Evolutionary conservation across 2,329 filamentous ascomycete genomes (phyloP).

Genomic region (Cercospora beticola): DNA sequence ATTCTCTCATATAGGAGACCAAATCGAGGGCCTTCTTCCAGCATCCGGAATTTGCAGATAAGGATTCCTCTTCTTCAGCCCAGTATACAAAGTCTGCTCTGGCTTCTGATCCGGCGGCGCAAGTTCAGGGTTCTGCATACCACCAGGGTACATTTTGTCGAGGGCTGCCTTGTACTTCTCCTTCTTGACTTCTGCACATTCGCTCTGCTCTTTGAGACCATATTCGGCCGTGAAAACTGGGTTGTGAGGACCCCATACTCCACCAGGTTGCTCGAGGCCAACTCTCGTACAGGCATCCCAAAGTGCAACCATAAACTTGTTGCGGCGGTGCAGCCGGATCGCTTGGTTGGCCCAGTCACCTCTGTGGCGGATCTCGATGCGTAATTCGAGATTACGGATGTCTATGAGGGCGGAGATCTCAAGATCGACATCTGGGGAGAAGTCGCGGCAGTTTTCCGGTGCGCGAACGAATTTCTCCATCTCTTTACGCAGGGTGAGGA

Average conservation of each 20-base stretch:
- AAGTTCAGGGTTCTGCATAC: background rate
- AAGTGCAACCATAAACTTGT: slow-evolving; percentile 93
- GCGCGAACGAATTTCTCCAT: slow-evolving; percentile 35
- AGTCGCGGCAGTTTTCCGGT: slow-evolving; percentile 39
- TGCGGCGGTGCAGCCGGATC: slow-evolving; percentile 75
- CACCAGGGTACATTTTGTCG: background rate
- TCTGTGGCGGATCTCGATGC: slow-evolving; percentile 22
- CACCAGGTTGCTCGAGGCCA: slow-evolving; percentile 76
- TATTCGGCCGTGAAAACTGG: slow-evolving; percentile 63
- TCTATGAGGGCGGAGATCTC: slow-evolving; percentile 35
- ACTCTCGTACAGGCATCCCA: slow-evolving; percentile 78
- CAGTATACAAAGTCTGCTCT: slow-evolving; percentile 21
- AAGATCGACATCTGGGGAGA: slow-evolving; percentile 35
- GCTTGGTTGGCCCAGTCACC: slow-evolving; percentile 62
- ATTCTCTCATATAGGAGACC: slow-evolving; percentile 1
- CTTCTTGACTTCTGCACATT: background rate
- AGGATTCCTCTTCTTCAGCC: slow-evolving; percentile 14
- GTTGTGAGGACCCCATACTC: slow-evolving; percentile 62
- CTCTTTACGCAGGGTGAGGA: slow-evolving; percentile 32
- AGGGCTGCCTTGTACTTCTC: background rate
- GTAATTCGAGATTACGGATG: slow-evolving; percentile 34
- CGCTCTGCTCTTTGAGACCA: slow-evolving; percentile 5
- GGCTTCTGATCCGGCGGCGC: slow-evolving; percentile 10
- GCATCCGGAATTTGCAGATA: slow-evolving; percentile 2
- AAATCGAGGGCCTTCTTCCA: slow-evolving; percentile 12